Base-by-base conservation (phyloP, 1,284 basidiomycete genomes). In the Mycena citricolor region DNA sequence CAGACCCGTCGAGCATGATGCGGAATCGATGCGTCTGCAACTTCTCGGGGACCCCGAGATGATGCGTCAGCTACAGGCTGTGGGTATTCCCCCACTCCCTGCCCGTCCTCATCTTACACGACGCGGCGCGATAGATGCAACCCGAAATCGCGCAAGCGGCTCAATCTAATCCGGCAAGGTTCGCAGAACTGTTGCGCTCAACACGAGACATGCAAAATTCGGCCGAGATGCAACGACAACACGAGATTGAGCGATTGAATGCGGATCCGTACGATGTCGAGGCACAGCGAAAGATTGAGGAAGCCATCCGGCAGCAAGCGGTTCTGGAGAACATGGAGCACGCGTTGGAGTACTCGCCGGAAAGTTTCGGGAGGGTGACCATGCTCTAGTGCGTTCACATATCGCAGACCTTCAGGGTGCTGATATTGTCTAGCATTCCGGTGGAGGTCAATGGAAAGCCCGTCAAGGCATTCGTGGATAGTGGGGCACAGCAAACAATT, bases 401-500 rank as follows among this genome's bases (percentile, higher is more conserved):
- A n/a, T 10, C 47, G 38, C 41, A 16, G 41, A 47, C 19, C 22
- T 54, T 13, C 24, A 12, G 5, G 11, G 13, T 23, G 1, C 6
- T 25, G n/a, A 30, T 10, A 31, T 21, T 21, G 10, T 29, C 12
- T 39, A 90, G 86, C 53, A 83, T 90, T 45, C 77, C 78, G 13
- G 85, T 95, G 0, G 94, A 97, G 60, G 93, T 99, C 3, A 99
- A 99, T 58, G 89, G 89, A 0, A 76, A 79, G 41, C 83, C 85
- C 1, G 83, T 98, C 26, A 97, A 94, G 63, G 97, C 97, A 0
- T 99, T 99, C 60, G 97, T 99, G 19, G 95, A 99, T 62, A 95
- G 92, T 54, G 95, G 95, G 20, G 95, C 97, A 3, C 97, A 99
- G 57, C 82, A 85, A 43, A 98, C 95, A 0, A 97, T 98, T 68